Evolutionary conservation across 805 yeast genomes (phyloP).

Genomic region (Ogataea parapolymorpha): DNA sequence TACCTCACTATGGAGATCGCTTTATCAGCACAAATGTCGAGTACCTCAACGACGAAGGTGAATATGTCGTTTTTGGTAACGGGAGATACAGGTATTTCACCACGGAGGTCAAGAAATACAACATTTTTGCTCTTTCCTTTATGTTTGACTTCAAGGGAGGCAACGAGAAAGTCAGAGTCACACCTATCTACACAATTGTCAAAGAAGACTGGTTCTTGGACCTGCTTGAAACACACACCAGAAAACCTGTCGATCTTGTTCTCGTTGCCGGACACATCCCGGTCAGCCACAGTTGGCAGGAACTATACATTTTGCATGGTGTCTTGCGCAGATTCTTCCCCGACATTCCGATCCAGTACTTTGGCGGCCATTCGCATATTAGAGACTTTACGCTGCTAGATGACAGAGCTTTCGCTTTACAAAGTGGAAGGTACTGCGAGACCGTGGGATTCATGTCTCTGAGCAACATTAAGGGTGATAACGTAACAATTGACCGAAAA

Average conservation of each 20-base stretch:
- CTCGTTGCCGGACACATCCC: slow-evolving; percentile 82
- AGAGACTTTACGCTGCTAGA: slow-evolving; percentile 79
- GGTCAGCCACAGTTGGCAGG: slow-evolving; percentile 52
- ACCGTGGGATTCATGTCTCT: slow-evolving; percentile 87
- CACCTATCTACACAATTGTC: slow-evolving; percentile 53
- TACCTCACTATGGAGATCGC: slow-evolving; percentile 54
- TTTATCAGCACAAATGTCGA: slow-evolving; percentile 77
- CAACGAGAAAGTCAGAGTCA: slow-evolving; percentile 61
- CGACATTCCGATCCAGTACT: slow-evolving; percentile 65
- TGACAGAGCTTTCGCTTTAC: slow-evolving; percentile 66
- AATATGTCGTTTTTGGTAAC: slow-evolving; percentile 64
- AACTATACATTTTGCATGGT: slow-evolving; percentile 44
- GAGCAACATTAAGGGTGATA: slow-evolving; percentile 10
- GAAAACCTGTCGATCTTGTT: slow-evolving; percentile 54
- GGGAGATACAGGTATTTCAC: slow-evolving; percentile 58
- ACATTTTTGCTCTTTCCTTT: slow-evolving; percentile 71
- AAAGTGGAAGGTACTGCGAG: slow-evolving; percentile 91
- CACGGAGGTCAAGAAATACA: slow-evolving; percentile 50
- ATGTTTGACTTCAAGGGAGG: slow-evolving; percentile 68
- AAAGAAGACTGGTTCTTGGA: slow-evolving; percentile 64
- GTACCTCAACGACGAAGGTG: slow-evolving; percentile 40
- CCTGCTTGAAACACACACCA: slow-evolving; percentile 30
- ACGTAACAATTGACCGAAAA: slow-evolving; percentile 44
- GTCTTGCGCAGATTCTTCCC: slow-evolving; percentile 60
- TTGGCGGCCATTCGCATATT: slow-evolving; percentile 94